Evolutionary conservation across 2,329 filamentous ascomycete species (phyloP).

Genomic region (Amphichorda felina): DNA sequence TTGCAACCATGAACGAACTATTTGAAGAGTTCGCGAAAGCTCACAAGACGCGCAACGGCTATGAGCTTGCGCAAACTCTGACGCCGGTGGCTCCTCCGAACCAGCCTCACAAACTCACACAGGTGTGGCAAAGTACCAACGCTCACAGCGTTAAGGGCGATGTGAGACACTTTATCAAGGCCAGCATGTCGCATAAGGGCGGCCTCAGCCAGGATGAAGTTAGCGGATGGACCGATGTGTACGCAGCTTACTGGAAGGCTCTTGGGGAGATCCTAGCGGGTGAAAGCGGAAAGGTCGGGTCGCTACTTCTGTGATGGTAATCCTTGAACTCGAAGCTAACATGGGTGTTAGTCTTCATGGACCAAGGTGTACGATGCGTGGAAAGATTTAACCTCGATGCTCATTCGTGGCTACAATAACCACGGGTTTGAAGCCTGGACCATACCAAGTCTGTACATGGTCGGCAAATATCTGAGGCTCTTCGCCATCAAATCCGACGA

Average conservation of each 20-base stretch:
- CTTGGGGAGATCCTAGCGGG: constrained; percentile 57
- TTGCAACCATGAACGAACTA: constrained; percentile 54
- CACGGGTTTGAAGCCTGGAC: constrained; percentile 79
- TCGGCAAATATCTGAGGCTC: constrained; percentile 72
- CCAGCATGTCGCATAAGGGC: constrained; percentile 27
- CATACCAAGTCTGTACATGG: constrained; percentile 78
- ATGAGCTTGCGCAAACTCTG: constrained; percentile 61
- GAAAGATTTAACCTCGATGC: constrained; percentile 68
- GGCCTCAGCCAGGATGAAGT: constrained; percentile 55
- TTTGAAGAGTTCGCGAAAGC: constrained; percentile 65
- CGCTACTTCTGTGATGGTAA: neutral
- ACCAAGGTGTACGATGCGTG: constrained; percentile 76
- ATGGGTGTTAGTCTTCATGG: constrained; percentile 47
- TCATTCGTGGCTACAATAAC: constrained; percentile 73
- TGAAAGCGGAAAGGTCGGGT: constrained; percentile 22
- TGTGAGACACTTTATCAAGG: constrained; percentile 58
- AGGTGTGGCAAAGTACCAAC: constrained; percentile 62
- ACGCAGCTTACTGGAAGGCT: constrained; percentile 73
- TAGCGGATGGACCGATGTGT: constrained; percentile 79
- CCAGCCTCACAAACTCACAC: constrained; percentile 53
- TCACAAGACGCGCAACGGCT: constrained; percentile 53
- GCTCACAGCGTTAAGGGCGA: constrained; percentile 53
- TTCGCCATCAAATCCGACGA: constrained; percentile 89
- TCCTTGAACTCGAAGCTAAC: constrained; percentile 7
- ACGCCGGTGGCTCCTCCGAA: constrained; percentile 54